Conservation (phyloP, 2,329 filamentous ascomycete species). For the Monilinia laxa region DNA sequence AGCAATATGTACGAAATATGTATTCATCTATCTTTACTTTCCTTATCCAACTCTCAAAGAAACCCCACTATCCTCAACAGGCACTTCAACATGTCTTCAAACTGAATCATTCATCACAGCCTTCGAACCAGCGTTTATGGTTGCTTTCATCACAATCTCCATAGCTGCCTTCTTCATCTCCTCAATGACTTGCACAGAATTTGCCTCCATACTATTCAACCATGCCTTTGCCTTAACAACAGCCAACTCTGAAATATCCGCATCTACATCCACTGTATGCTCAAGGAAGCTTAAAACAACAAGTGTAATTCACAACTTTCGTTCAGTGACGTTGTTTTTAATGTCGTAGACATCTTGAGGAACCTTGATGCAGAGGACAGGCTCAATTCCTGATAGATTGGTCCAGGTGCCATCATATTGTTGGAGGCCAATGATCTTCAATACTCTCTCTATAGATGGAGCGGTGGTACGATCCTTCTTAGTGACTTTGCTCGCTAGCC, state of each 20-base stretch:
- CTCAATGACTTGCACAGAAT: neutral
- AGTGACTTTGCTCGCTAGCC: too few species aligned
- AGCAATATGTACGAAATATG: neutral
- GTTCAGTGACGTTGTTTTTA: slow-evolving; percentile 24
- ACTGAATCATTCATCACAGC: neutral
- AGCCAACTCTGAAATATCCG: slow-evolving; percentile 64
- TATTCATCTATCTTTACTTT: neutral
- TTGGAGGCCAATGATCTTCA: slow-evolving; percentile 54
- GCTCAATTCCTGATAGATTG: neutral
- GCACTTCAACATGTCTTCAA: neutral
- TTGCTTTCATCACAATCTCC: neutral
- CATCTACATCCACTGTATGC: slow-evolving; percentile 44
- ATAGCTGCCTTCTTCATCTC: slow-evolving; percentile 23
- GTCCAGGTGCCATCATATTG: slow-evolving; percentile 55
- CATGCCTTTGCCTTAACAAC: slow-evolving; percentile 58
- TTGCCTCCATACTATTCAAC: slow-evolving; percentile 40
- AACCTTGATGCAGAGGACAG: slow-evolving; percentile 26
- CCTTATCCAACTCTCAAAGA: neutral
- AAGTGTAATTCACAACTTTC: neutral
- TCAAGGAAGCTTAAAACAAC: slow-evolving; percentile 53
- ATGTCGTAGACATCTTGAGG: slow-evolving; percentile 16
- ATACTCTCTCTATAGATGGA: neutral
- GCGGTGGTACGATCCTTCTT: neutral
- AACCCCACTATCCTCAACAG: neutral
- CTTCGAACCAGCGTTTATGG: neutral